phyloP scores from a whole-genome alignment of 768 basidiomycete genomes.

The Pleurotus platypus region DNA sequence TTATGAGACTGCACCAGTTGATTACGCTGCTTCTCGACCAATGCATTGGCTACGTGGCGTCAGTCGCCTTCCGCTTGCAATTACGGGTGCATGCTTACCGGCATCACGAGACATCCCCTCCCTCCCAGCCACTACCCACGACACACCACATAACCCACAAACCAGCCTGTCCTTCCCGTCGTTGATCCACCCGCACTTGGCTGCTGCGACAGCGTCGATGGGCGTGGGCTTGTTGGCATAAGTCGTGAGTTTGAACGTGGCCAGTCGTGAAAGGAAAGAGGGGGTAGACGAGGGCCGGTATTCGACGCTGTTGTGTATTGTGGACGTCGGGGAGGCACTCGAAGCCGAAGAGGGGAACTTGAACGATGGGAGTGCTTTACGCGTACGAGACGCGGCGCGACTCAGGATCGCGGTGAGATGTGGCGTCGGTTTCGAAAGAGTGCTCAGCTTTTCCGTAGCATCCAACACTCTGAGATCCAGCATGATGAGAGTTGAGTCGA shows the following conservation, averaged over 20 bases:
- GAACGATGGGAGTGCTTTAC: conserved; percentile 42
- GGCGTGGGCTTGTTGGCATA: conserved; percentile 74
- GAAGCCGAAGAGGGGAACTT: conserved; percentile 29
- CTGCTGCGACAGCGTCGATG: conserved; percentile 76
- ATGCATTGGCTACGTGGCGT: conserved; percentile 51
- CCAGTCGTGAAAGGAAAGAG: conserved; percentile 70
- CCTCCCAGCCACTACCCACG: conserved; percentile 70
- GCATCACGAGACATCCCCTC: conserved; percentile 76
- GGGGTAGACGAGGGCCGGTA: conserved; percentile 77
- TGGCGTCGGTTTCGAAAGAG: conserved; percentile 56
- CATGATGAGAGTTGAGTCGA: background rate
- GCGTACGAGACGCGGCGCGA: conserved; percentile 57
- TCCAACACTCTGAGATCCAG: background rate
- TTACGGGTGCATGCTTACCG: conserved; percentile 50
- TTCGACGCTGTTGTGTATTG: conserved; percentile 41
- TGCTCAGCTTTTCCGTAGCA: conserved; percentile 5
- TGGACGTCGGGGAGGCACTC: conserved; percentile 22
- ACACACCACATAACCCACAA: conserved; percentile 66
- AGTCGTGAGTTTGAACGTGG: conserved; percentile 76
- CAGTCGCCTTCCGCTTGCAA: background rate
- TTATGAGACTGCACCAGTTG: conserved; percentile 73
- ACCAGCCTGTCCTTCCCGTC: conserved; percentile 77
- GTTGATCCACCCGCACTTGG: conserved; percentile 82
- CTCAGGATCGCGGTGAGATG: conserved; percentile 68
- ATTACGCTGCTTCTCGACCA: conserved; percentile 70